Evolutionary conservation across 805 yeast species (phyloP).

Genomic region (Metschnikowia continentalis): DNA sequence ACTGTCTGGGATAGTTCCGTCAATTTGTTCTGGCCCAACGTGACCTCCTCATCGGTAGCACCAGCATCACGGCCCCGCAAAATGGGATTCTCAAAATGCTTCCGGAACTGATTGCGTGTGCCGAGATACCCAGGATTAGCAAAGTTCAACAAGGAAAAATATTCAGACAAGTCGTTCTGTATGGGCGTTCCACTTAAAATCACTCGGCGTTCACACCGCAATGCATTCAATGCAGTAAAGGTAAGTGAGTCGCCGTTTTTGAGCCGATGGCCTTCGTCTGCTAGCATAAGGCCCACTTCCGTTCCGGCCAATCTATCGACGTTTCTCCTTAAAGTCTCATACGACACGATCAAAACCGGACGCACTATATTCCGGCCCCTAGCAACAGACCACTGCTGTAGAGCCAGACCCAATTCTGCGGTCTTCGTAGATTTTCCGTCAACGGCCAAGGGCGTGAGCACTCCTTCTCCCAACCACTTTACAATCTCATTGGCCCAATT

Average conservation of each 20-base stretch:
- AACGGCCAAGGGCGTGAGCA: slow-evolving; percentile 79
- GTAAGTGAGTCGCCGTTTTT: slow-evolving; percentile 85
- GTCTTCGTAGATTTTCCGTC: slow-evolving; percentile 85
- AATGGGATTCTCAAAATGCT: slow-evolving; percentile 77
- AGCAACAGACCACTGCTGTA: slow-evolving; percentile 83
- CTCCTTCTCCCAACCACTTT: slow-evolving; percentile 95
- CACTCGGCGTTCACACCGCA: slow-evolving; percentile 83
- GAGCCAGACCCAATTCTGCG: slow-evolving; percentile 60
- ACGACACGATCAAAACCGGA: slow-evolving; percentile 90
- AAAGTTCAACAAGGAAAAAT: slow-evolving; percentile 82
- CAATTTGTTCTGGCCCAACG: slow-evolving; percentile 64
- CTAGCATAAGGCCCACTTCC: slow-evolving; percentile 76
- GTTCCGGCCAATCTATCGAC: slow-evolving; percentile 69
- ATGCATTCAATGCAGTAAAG: slow-evolving; percentile 77
- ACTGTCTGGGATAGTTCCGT: slow-evolving; percentile 70
- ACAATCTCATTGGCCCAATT: slow-evolving; percentile 97
- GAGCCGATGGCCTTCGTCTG: slow-evolving; percentile 42
- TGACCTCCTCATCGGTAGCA: slow-evolving; percentile 76
- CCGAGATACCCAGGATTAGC: slow-evolving; percentile 95
- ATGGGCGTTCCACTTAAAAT: slow-evolving; percentile 95
- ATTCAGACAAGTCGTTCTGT: slow-evolving; percentile 91
- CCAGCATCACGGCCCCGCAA: slow-evolving; percentile 84
- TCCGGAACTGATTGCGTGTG: slow-evolving; percentile 75
- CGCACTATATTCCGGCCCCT: slow-evolving; percentile 83
- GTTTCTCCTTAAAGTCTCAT: slow-evolving; percentile 87